Evolutionary conservation across 1,284 basidiomycete genomes (phyloP).

Genomic region (Ustilago curta): DNA sequence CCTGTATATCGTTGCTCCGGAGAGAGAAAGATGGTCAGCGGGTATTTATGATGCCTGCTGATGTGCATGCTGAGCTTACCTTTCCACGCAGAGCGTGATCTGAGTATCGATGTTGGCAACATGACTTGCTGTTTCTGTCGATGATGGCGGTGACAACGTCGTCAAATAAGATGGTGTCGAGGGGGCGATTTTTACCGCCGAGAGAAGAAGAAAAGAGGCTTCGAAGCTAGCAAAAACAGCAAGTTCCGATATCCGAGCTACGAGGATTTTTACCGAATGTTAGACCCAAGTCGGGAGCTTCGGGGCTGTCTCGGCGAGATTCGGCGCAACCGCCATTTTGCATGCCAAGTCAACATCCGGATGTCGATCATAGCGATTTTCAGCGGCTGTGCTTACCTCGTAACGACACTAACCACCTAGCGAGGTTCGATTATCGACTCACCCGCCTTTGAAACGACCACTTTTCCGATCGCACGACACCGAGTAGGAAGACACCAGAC

Average conservation of each 20-base stretch:
- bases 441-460: too few species aligned
- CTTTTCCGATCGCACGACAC: too few species aligned
- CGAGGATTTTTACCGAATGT: background rate
- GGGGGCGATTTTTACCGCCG: conserved; percentile 14
- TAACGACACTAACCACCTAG: too few species aligned
- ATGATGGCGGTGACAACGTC: conserved; percentile 4
- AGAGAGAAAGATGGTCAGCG: background rate
- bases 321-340: too few species aligned
- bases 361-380: too few species aligned
- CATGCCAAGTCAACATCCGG: too few species aligned
- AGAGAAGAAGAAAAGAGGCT: background rate
- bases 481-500: too few species aligned
- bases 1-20: conserved; percentile 74
- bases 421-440: too few species aligned
- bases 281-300: background rate
- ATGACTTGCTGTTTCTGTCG: conserved; percentile 22
- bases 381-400: too few species aligned
- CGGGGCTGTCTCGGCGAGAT: conserved; percentile 5
- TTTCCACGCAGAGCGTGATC: conserved; percentile 64
- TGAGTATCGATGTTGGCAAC: conserved; percentile 48
- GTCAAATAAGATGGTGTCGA: background rate
- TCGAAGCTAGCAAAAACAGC: background rate
- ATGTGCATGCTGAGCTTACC: conserved; percentile 35
- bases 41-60: background rate
- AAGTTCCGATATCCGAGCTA: conserved; percentile 20